Percentiles rank a stretch among this genome's conserved stretches.
Evolutionary conservation across 352 stramenopile species (phyloP).

Genomic region (Pythium insidiosum): DNA sequence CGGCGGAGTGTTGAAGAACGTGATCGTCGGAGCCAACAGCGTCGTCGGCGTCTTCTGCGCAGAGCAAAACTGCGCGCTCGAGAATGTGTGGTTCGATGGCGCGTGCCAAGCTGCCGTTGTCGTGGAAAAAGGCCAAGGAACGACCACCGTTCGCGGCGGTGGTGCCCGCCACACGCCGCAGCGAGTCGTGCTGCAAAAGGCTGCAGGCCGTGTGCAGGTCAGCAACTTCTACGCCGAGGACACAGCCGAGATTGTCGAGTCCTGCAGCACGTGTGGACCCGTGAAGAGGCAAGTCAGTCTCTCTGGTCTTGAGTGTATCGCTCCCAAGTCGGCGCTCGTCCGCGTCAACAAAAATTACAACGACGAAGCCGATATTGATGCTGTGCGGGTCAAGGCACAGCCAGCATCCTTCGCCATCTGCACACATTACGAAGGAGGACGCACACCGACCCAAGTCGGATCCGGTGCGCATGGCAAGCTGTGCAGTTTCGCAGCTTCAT

Average conservation of each 20-base stretch:
- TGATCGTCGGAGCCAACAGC: conserved; percentile 40
- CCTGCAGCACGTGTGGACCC: conserved; percentile 49
- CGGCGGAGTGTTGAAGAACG: conserved; percentile 50
- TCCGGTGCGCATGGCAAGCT: background rate
- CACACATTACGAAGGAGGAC: conserved; percentile 23
- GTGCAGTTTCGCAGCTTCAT: conserved; percentile 3
- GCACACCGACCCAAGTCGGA: conserved; percentile 8
- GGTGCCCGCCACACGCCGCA: conserved; percentile 31
- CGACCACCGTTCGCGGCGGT: conserved; percentile 47
- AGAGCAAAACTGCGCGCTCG: conserved; percentile 49
- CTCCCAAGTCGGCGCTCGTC: conserved; percentile 44
- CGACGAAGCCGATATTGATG: conserved; percentile 40
- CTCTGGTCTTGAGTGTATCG: conserved; percentile 38
- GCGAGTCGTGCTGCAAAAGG: conserved; percentile 38
- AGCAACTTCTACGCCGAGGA: conserved; percentile 47
- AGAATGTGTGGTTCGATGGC: conserved; percentile 50
- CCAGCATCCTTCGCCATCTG: no score
- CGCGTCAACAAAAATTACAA: conserved; percentile 71
- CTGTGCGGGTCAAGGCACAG: conserved; percentile 30
- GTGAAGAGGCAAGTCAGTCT: conserved; percentile 45
- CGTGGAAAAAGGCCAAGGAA: conserved; percentile 39
- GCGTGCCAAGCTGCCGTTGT: conserved; percentile 43
- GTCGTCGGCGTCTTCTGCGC: conserved; percentile 41
- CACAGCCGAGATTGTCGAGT: conserved; percentile 42
- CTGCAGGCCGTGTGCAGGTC: conserved; percentile 36